Evolutionary conservation across 2,329 filamentous ascomycete species (phyloP), one percentile per base, ranked within the genome.

Genomic region (Xylariaceae sp.): DNA sequence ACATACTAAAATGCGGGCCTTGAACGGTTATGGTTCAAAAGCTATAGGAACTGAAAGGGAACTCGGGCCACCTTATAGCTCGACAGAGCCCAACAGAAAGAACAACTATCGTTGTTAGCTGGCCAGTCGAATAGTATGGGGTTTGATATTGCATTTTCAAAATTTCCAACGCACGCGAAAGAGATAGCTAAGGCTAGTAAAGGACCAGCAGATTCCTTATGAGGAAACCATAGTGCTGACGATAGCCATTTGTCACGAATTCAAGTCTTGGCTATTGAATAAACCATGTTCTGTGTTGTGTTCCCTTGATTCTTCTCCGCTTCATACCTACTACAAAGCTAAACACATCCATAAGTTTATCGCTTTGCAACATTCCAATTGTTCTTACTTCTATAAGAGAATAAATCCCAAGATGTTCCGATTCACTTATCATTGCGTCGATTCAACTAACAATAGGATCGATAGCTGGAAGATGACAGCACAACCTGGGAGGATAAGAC

Each of bases 101-200:
- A 18, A 41, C 20, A 7, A 32, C 24, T 32, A 16, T 24, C 9
- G 39, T 29, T 43, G 29, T 39, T 29, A 42, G 33, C 36, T 30
- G 18, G 20, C 21, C 20, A 21, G 30, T 43, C 29, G 23, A 43
- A 15, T 26, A 33, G 35, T 20, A 51, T 44, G 24, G 23, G 26
- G 9, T 35, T 33, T 24, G 30, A 45, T 55, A 39, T 32, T 27
- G 21, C 39, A 24, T 21, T 23, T 33, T 24, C 18, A 16, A 44
- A 39, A 40, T 11, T 26, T 47, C 29, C 24, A 6, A 43, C 30
- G 33, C 45, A 57, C 41, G 21, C 44, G 21, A 37, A 35, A n/a
- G 15, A 30, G 46, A 35, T 36, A 21, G 39, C 32, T 16, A 21
- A 33, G 24, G 39, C 45, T 49, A 4, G 10, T 18, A 24, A n/a